These are phyloP conservation scores for Chrysosporium keratinophilum DNA, from an alignment of 2,329 filamentous ascomycete species.

Conservation along the genomic window DNA sequence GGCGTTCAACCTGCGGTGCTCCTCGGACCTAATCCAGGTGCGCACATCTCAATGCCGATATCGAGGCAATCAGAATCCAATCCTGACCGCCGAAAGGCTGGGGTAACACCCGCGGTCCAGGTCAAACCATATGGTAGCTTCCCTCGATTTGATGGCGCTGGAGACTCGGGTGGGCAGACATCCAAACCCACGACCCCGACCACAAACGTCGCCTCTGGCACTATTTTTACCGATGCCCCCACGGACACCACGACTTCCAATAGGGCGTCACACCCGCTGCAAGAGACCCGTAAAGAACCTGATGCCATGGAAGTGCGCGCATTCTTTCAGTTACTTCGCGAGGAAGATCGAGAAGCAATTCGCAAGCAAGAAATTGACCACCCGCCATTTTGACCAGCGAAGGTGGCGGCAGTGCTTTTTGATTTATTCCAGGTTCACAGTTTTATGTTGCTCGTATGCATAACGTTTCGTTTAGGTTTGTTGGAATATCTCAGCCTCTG, in stretches of 20 bases:
- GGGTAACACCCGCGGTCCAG: background rate
- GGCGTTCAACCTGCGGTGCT: background rate
- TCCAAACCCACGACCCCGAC: slow-evolving; percentile 4
- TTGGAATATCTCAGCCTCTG: slow-evolving; percentile 2
- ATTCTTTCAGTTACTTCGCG: slow-evolving; percentile 21
- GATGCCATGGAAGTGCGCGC: slow-evolving; percentile 19
- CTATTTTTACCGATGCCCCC: background rate
- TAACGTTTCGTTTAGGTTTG: background rate
- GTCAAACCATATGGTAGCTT: slow-evolving; percentile 17
- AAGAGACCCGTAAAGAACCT: slow-evolving; percentile 14
- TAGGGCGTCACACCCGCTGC: slow-evolving; percentile 12
- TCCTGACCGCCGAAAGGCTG: background rate
- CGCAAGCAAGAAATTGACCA: slow-evolving; percentile 15
- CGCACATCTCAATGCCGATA: background rate
- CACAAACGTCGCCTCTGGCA: background rate
- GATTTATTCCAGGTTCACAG: background rate
- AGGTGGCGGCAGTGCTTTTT: background rate
- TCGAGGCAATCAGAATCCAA: background rate
- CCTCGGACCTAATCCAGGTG: background rate
- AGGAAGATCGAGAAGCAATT: slow-evolving; percentile 21
- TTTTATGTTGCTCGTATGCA: slow-evolving; percentile 1
- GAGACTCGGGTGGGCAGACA: slow-evolving; percentile 12
- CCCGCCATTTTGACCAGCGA: slow-evolving; percentile 2
- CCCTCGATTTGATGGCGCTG: slow-evolving; percentile 25
- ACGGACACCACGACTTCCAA: background rate